Conservation (phyloP, 2,329 filamentous ascomycete species). For the Nigrospora sphaerica region DNA sequence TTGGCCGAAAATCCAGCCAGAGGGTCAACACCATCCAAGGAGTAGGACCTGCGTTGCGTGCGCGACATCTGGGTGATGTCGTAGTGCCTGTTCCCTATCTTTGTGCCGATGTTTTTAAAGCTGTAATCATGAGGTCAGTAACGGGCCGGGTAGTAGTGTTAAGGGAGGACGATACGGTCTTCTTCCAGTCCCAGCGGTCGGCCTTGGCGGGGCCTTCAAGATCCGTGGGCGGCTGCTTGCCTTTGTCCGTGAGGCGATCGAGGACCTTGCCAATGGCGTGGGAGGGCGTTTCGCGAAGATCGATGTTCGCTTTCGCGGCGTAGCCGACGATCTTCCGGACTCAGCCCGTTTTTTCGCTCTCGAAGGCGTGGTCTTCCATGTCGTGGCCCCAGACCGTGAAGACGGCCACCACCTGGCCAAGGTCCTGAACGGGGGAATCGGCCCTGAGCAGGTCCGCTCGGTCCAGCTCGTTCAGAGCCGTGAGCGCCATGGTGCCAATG, state of each 20-base stretch:
- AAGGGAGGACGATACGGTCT: slow-evolving; percentile 5
- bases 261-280: neutral
- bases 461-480: slow-evolving; percentile 13
- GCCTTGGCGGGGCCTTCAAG: slow-evolving; percentile 7
- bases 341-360: slow-evolving; percentile 5
- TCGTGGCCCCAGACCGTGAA: slow-evolving; percentile 10
- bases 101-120: neutral
- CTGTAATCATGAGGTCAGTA: neutral
- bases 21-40: slow-evolving; percentile 13
- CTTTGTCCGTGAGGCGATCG: neutral
- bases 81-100: slow-evolving; percentile 9
- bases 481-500: slow-evolving; percentile 10
- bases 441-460: slow-evolving; percentile 8
- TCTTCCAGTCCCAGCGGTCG: slow-evolving; percentile 15
- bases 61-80: slow-evolving; percentile 14
- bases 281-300: slow-evolving; percentile 7
- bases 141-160: neutral
- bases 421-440: slow-evolving; percentile 12
- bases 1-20: slow-evolving; percentile 12
- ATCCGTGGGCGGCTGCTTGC: slow-evolving; percentile 6
- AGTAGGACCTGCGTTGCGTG: slow-evolving; percentile 9
- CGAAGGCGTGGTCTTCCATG: slow-evolving; percentile 4
- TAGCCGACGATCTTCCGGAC: slow-evolving; percentile 11
- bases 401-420: slow-evolving; percentile 11
- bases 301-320: slow-evolving; percentile 12